Conservation (phyloP, 2,329 filamentous ascomycete species). For the Penicillium sp. region DNA sequence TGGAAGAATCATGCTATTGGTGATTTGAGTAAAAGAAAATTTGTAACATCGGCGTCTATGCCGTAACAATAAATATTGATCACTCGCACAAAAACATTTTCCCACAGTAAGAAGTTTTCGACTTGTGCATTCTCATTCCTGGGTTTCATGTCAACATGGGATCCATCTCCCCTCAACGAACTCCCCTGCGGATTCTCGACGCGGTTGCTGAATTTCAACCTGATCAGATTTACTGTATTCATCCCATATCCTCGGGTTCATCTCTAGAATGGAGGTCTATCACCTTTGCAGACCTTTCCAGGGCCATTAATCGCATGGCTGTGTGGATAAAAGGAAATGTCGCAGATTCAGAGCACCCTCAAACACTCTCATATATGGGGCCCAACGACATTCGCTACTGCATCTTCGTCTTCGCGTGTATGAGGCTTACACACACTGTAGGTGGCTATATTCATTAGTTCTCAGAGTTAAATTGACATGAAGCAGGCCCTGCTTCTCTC, state of each 20-base stretch:
- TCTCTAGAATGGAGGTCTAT: conserved; percentile 11
- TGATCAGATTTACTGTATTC: conserved; percentile 7
- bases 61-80: too few relatives aligned
- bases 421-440: conserved; percentile 14
- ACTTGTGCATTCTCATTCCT: neutral
- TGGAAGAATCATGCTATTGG: too few relatives aligned
- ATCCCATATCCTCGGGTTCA: conserved; percentile 7
- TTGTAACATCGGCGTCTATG: too few relatives aligned
- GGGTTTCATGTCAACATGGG: conserved; percentile 1
- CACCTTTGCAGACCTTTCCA: conserved; percentile 1
- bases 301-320: conserved; percentile 11
- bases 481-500: conserved; percentile 25
- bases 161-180: neutral
- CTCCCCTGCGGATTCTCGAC: conserved; percentile 2
- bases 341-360: neutral
- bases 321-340: conserved; percentile 10
- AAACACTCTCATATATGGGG: conserved; percentile 16
- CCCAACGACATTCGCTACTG: conserved; percentile 22
- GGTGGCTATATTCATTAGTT: conserved; percentile 8
- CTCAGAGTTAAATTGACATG: conserved; percentile 4
- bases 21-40: too few relatives aligned
- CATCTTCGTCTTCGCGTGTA: conserved; percentile 17
- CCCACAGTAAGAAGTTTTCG: too few relatives aligned
- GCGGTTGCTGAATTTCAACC: conserved; percentile 1
- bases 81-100: too few relatives aligned